Evolutionary conservation across 2,329 filamentous ascomycete genomes (phyloP).

Genomic region (Alternaria triticina): DNA sequence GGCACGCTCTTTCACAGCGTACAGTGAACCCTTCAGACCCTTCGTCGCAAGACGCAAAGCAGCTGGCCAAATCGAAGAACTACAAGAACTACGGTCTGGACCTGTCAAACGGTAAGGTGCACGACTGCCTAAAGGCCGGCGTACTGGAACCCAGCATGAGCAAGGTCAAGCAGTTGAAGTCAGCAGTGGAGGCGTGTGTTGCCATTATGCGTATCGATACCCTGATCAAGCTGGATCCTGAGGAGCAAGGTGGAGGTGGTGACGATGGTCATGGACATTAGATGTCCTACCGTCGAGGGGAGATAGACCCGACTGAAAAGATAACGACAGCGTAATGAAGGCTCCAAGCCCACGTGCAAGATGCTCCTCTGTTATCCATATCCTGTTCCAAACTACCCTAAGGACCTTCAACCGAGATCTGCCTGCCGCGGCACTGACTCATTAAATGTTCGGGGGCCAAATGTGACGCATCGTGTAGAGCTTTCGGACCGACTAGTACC

Average conservation of each 20-base stretch:
- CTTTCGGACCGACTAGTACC: background rate
- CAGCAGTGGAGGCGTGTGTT: constrained; percentile 96
- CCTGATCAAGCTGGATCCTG: constrained; percentile 95
- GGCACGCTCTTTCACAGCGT: constrained; percentile 92
- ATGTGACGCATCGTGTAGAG: background rate
- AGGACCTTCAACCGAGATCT: background rate
- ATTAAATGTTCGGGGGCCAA: background rate
- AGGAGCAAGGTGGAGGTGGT: constrained; percentile 71
- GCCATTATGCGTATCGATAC: constrained; percentile 99
- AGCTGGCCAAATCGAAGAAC: constrained; percentile 88
- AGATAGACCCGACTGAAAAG: constrained; percentile 12
- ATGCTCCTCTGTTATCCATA: constrained; percentile 1
- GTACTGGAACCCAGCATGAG: constrained; percentile 97
- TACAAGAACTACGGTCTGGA: constrained; percentile 99
- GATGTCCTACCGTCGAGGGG: background rate
- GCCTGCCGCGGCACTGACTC: background rate
- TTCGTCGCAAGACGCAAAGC: constrained; percentile 78
- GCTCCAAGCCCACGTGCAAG: constrained; percentile 11
- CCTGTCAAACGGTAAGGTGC: constrained; percentile 84
- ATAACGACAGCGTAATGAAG: constrained; percentile 20
- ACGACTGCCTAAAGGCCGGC: constrained; percentile 92
- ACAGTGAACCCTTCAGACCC: constrained; percentile 71
- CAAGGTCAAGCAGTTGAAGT: constrained; percentile 98
- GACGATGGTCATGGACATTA: constrained; percentile 89
- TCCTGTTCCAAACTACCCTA: background rate